Evolutionary conservation across 495 filamentous ascomycete genomes (phyloP).

Genomic region (Aspergillus steynii): DNA sequence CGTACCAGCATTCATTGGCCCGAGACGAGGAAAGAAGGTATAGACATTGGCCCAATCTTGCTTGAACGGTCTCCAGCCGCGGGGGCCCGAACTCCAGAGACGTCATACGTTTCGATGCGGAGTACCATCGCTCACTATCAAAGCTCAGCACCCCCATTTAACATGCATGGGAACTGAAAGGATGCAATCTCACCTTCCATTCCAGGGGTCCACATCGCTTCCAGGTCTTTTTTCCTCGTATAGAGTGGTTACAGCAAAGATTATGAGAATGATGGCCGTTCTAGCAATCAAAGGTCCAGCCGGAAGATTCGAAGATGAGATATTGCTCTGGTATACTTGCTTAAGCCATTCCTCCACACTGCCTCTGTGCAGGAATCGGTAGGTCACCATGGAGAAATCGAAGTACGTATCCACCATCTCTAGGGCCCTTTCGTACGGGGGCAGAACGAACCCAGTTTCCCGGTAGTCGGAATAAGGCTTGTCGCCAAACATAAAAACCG

Average conservation of each 20-base stretch:
- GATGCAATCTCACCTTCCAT: constrained; percentile 29
- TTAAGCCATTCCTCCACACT: constrained; percentile 43
- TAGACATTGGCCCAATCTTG: constrained; percentile 44
- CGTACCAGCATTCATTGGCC: constrained; percentile 53
- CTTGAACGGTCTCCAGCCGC: constrained; percentile 46
- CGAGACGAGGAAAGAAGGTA: constrained; percentile 47
- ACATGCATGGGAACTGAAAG: neutral
- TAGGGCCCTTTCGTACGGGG: constrained; percentile 35
- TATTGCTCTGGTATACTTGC: constrained; percentile 38
- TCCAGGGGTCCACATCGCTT: constrained; percentile 21
- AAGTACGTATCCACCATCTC: constrained; percentile 45
- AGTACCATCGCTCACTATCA: constrained; percentile 43
- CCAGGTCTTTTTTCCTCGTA: constrained; percentile 33
- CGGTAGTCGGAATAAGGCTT: constrained; percentile 38
- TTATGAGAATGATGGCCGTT: constrained; percentile 45
- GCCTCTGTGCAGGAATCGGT: constrained; percentile 45
- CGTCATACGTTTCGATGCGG: constrained; percentile 42
- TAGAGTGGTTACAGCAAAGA: constrained; percentile 44
- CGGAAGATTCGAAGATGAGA: constrained; percentile 37
- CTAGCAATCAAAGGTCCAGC: constrained; percentile 40
- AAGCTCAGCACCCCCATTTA: neutral
- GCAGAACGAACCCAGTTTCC: constrained; percentile 35
- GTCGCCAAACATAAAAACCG: constrained; percentile 47
- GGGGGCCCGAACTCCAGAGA: constrained; percentile 46
- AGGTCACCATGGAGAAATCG: constrained; percentile 50